phyloP scores from a whole-genome alignment of 352 stramenopile genomes.

The Globisporangium spinosum region DNA sequence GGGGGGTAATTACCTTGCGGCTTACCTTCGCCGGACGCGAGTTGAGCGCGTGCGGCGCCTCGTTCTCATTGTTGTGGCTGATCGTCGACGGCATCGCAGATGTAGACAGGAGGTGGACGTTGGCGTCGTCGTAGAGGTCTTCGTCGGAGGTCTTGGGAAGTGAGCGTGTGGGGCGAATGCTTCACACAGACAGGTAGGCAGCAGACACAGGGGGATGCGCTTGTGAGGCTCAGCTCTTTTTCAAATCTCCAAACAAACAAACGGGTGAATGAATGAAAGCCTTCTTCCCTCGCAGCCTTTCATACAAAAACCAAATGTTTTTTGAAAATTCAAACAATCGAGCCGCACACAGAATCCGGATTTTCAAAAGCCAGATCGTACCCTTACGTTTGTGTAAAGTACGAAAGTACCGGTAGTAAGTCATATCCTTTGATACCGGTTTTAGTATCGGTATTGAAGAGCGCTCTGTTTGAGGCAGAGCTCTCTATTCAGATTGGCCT shows the following conservation, averaged over 20 bases:
- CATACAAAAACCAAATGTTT: slow-evolving; percentile 11
- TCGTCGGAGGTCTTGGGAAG: slow-evolving; percentile 8
- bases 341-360: neutral
- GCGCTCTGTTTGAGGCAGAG: neutral
- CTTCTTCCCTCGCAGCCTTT: neutral
- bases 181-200: slow-evolving; percentile 14
- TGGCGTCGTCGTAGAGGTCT: neutral
- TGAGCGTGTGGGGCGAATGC: slow-evolving; percentile 7
- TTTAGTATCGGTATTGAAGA: neutral
- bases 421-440: neutral
- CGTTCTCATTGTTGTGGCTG: slow-evolving; percentile 73
- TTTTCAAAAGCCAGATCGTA: slow-evolving; percentile 1
- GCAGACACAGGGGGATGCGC: slow-evolving; percentile 5
- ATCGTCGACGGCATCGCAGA: slow-evolving; percentile 28
- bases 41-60: slow-evolving; percentile 36
- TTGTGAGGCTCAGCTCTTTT: slow-evolving; percentile 12
- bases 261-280: neutral
- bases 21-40: slow-evolving; percentile 51
- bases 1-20: slow-evolving; percentile 23
- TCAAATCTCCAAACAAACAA: slow-evolving; percentile 7
- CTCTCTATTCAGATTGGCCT: neutral
- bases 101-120: neutral
- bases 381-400: neutral
- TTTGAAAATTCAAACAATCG: slow-evolving; percentile 22
- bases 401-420: slow-evolving; percentile 1